Percentiles rank a stretch among this genome's conserved stretches.
These are phyloP conservation scores for Petrea volubilis DNA, from an alignment of 257 asterid species.

Conservation along the genomic window DNA sequence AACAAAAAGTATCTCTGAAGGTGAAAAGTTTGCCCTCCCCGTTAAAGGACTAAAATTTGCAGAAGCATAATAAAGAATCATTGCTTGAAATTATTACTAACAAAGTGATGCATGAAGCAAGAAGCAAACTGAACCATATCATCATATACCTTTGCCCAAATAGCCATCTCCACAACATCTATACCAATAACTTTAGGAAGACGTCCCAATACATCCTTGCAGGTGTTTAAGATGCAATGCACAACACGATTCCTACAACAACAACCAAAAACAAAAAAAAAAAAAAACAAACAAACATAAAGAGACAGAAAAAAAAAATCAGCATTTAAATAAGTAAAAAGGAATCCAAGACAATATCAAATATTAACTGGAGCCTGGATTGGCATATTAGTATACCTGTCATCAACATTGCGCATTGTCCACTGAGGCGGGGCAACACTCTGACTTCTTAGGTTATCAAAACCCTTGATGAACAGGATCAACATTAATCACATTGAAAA, in stretches of 20 bases:
- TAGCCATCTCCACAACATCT: conserved; percentile 99
- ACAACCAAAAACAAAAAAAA: background rate
- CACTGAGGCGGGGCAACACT: conserved; percentile 97
- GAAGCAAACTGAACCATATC: conserved; percentile 17
- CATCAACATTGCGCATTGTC: conserved; percentile 98
- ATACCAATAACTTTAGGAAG: conserved; percentile 96
- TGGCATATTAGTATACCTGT: conserved; percentile 54
- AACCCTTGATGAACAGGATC: conserved; percentile 62
- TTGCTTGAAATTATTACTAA: conserved; percentile 9
- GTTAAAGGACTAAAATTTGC: conserved; percentile 3
- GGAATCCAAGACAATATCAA: conserved; percentile 3
- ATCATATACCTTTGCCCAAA: conserved; percentile 92
- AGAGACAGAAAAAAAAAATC: conserved; percentile 18
- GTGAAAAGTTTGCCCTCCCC: background rate
- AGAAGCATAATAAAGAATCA: conserved; percentile 4
- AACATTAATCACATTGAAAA: conserved; percentile 19
- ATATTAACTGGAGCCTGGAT: conserved; percentile 19
- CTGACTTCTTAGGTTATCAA: conserved; percentile 95
- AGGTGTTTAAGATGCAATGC: conserved; percentile 75
- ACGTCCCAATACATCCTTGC: conserved; percentile 92
- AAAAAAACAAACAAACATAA: too few species aligned
- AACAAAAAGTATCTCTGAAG: background rate
- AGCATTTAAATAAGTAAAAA: conserved; percentile 16
- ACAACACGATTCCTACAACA: conserved; percentile 78
- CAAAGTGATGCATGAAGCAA: conserved; percentile 21